These are phyloP conservation scores for Plectosphaerella cucumerina DNA, from an alignment of 2,329 filamentous ascomycete genomes.

Conservation along the genomic window DNA sequence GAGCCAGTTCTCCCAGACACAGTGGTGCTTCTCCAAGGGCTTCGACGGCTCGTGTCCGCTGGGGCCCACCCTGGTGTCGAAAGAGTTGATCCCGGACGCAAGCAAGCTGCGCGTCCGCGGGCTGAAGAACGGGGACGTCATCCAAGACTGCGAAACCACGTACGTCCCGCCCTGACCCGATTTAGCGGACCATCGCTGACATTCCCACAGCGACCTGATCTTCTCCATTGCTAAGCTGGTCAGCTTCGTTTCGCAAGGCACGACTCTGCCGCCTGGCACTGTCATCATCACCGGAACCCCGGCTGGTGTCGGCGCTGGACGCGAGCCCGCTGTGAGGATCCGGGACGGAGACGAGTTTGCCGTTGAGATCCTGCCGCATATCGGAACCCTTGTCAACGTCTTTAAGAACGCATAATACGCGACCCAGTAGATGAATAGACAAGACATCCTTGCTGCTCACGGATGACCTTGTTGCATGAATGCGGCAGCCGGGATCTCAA, in stretches of 20 bases:
- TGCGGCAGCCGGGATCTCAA: conserved; percentile 4
- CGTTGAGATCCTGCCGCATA: conserved; percentile 36
- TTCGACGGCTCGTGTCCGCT: conserved; percentile 52
- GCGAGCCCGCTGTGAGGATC: conserved; percentile 30
- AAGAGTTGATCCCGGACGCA: conserved; percentile 34
- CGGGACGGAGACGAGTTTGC: conserved; percentile 35
- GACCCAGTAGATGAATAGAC: no score
- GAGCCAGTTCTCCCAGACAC: conserved; percentile 47
- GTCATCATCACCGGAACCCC: conserved; percentile 40
- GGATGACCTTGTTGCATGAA: no score
- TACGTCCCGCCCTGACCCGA: conserved; percentile 11
- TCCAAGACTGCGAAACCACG: conserved; percentile 38
- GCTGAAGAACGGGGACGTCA: conserved; percentile 44
- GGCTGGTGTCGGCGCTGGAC: conserved; percentile 34
- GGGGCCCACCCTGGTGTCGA: conserved; percentile 46
- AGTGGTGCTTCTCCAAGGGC: conserved; percentile 56
- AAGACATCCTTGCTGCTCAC: no score
- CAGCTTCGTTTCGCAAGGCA: conserved; percentile 37
- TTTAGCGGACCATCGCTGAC: conserved; percentile 25
- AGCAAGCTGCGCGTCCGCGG: conserved; percentile 34
- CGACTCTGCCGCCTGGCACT: conserved; percentile 34
- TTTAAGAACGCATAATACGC: conserved; percentile 7
- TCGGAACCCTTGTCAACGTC: conserved; percentile 36
- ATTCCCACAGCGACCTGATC: conserved; percentile 44
- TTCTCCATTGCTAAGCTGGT: conserved; percentile 43